Percentiles rank a stretch among this genome's conserved stretches.
phyloP scores from a whole-genome alignment of 2,329 filamentous ascomycete genomes.

The Monilinia fructigena region DNA sequence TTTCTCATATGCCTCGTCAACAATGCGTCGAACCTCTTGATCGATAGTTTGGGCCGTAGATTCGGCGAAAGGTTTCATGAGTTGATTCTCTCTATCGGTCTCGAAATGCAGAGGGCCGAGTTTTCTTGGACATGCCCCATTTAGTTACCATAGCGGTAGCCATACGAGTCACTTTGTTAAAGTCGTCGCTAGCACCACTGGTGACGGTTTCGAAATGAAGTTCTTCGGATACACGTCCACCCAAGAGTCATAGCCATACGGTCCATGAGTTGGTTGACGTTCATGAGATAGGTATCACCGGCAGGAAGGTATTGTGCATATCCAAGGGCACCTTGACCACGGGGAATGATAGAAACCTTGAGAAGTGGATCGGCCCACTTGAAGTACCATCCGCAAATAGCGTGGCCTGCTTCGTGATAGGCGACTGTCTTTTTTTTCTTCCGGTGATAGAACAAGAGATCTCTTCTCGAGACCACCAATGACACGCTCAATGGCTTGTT shows the following conservation, averaged over 20 bases:
- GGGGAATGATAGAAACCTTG: constrained; percentile 97
- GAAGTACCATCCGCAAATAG: constrained; percentile 98
- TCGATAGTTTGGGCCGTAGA: constrained; percentile 91
- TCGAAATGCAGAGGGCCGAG: constrained; percentile 92
- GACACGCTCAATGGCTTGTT: constrained; percentile 95
- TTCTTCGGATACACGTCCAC: constrained; percentile 92
- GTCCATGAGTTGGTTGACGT: constrained; percentile 92
- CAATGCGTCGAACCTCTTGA: constrained; percentile 82
- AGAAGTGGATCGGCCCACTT: constrained; percentile 93
- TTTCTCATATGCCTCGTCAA: constrained; percentile 88
- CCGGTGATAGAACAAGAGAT: constrained; percentile 85
- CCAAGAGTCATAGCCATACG: constrained; percentile 99
- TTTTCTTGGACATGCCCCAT: constrained; percentile 97
- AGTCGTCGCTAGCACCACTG: constrained; percentile 91
- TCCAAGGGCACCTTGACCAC: constrained; percentile 87
- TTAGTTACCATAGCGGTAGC: constrained; percentile 98
- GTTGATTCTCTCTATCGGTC: constrained; percentile 67
- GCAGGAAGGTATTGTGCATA: constrained; percentile 97
- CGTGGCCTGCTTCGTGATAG: constrained; percentile 97
- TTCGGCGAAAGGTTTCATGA: constrained; percentile 96
- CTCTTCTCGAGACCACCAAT: constrained; percentile 97
- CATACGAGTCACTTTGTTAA: constrained; percentile 96
- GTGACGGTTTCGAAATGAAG: constrained; percentile 96
- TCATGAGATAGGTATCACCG: constrained; percentile 93
- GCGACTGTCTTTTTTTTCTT: constrained; percentile 94